A percentile compares a stretch with the other conserved stretches of the same genome.
Conservation (phyloP, 305 asterid species). For the Fraxinus ornus region DNA sequence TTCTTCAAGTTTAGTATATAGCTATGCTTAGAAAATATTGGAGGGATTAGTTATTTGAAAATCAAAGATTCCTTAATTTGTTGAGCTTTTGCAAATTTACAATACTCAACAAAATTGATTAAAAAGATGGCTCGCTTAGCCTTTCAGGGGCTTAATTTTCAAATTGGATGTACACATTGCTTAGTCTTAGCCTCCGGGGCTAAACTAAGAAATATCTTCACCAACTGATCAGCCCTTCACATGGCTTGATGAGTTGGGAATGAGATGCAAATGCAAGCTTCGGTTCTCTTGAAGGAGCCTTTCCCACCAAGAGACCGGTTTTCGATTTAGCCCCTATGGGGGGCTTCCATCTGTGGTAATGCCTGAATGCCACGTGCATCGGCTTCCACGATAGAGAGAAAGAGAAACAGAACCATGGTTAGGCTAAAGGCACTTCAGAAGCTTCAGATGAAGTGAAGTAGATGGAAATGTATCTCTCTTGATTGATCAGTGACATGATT, state of each 20-base stretch:
- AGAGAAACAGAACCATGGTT: slow-evolving; percentile 74
- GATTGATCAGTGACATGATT: slow-evolving; percentile 26
- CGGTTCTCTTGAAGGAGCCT: slow-evolving; percentile 62
- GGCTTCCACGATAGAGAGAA: slow-evolving; percentile 27
- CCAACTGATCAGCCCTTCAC: slow-evolving; percentile 32
- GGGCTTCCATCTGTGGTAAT: slow-evolving; percentile 50
- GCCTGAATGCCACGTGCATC: slow-evolving; percentile 33
- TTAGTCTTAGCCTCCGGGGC: slow-evolving; percentile 62
- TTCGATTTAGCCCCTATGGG: slow-evolving; percentile 56
- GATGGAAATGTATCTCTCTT: slow-evolving; percentile 36
- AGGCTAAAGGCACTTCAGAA: slow-evolving; percentile 66
- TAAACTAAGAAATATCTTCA: slow-evolving; percentile 27
- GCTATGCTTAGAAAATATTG: slow-evolving; percentile 19
- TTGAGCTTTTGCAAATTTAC: slow-evolving; percentile 22
- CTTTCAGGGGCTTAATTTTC: slow-evolving; percentile 35
- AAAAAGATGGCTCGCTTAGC: slow-evolving; percentile 36
- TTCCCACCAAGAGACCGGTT: slow-evolving; percentile 63
- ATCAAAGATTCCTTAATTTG: slow-evolving; percentile 8
- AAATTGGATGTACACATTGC: slow-evolving; percentile 30
- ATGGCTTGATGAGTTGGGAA: slow-evolving; percentile 34
- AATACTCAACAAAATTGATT: slow-evolving; percentile 34
- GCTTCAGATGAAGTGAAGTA: slow-evolving; percentile 27
- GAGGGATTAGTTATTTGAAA: slow-evolving; percentile 36
- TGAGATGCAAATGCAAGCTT: slow-evolving; percentile 64
- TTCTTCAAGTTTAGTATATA: slow-evolving; percentile 18